Evolutionary conservation across 768 basidiomycete genomes (phyloP).

Genomic region (Lactifluus hygrophoroides): DNA sequence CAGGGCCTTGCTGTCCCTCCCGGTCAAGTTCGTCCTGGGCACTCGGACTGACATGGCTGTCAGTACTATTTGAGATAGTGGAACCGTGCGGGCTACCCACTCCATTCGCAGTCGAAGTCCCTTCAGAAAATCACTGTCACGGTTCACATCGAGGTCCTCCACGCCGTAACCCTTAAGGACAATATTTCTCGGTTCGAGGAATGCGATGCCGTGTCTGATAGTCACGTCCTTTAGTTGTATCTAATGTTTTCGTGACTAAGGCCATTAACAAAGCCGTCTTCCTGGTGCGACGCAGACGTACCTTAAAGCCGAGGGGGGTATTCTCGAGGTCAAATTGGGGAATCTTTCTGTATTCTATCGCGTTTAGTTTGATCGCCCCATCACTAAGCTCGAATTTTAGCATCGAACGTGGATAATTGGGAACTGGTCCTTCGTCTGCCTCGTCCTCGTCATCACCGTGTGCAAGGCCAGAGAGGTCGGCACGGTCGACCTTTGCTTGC

Average conservation of each 20-base stretch:
- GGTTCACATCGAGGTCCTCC: conserved; percentile 54
- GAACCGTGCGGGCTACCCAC: conserved; percentile 29
- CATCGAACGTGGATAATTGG: conserved; percentile 76
- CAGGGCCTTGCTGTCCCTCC: neutral
- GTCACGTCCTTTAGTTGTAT: conserved; percentile 60
- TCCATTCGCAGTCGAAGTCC: conserved; percentile 57
- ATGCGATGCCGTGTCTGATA: conserved; percentile 62
- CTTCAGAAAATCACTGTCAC: conserved; percentile 50
- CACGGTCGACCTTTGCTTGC: conserved; percentile 52
- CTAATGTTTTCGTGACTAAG: conserved; percentile 30
- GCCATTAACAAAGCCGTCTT: neutral
- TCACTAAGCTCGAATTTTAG: conserved; percentile 70
- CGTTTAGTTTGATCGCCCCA: conserved; percentile 57
- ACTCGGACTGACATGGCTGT: conserved; percentile 8
- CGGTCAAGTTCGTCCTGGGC: neutral
- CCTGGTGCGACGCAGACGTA: conserved; percentile 22
- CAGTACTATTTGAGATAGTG: neutral
- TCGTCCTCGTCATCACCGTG: conserved; percentile 45
- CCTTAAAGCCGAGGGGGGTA: conserved; percentile 81
- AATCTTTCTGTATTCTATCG: conserved; percentile 69
- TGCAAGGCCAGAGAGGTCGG: conserved; percentile 36
- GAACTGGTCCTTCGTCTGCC: conserved; percentile 65
- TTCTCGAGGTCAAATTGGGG: conserved; percentile 59
- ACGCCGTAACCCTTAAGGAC: conserved; percentile 51
- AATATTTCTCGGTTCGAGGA: conserved; percentile 65